phyloP scores from a whole-genome alignment of 2,329 filamentous ascomycete genomes.

The Aureobasidium pullulans region DNA sequence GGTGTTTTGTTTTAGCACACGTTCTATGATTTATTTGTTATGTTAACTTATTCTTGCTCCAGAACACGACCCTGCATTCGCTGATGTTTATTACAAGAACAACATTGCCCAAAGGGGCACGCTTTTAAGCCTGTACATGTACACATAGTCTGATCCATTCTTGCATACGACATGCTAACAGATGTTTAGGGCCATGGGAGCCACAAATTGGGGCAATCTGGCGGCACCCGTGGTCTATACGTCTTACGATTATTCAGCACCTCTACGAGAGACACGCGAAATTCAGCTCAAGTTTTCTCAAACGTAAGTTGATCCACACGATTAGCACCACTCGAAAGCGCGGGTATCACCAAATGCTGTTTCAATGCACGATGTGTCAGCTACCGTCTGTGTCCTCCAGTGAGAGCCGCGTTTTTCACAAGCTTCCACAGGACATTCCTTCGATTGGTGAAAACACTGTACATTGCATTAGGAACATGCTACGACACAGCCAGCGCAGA shows the following conservation, averaged over 20 bases:
- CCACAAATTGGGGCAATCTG: conserved; percentile 56
- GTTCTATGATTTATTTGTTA: no score
- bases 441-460: no score
- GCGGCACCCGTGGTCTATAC: conserved; percentile 50
- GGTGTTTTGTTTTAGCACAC: no score
- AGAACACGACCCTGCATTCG: conserved; percentile 49
- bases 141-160: background rate
- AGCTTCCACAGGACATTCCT: background rate
- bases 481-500: no score
- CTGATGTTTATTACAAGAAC: conserved; percentile 58
- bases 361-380: no score
- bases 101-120: conserved; percentile 54
- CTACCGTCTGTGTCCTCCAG: no score
- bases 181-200: conserved; percentile 33
- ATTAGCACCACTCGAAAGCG: no score
- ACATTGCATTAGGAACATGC: no score
- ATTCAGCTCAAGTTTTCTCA: conserved; percentile 57
- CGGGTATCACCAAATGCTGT: no score
- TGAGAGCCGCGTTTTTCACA: no score
- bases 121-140: conserved; percentile 56
- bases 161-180: no score
- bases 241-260: conserved; percentile 58
- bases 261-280: conserved; percentile 52
- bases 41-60: no score
- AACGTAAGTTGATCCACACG: conserved; percentile 28